Evolutionary conservation across 148 eudicot species (phyloP), one percentile per base, ranked within the genome.

Genomic region (Persicaria maculosa): DNA sequence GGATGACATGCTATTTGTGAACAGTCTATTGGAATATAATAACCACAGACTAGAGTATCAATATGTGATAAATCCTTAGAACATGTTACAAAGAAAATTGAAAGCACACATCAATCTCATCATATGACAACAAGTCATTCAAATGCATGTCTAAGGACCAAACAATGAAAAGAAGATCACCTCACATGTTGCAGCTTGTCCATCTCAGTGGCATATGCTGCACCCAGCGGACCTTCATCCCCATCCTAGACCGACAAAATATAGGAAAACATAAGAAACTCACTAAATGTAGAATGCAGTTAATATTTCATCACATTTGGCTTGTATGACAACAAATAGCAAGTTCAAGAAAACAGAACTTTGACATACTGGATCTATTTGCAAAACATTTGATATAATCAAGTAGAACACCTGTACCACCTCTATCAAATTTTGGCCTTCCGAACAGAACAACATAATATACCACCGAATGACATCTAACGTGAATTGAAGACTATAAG

Each of bases 171-270:
- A 72, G 77, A 84, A 75, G 73, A 72, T 86, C 86, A 95, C 99
- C 97, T 95, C 83, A 90, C 92, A 77, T 89, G 78, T 79, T 92
- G 88, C 81, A 90, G 91, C 79, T 92, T 90, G 77, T 88, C 79
- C 96, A 95, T 95, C 83, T 87, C 96, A 77, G 90, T 73, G 70
- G 96, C 92, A 86, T 80, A 95, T 48, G 91, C 94, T 40, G 70
- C 62, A 79, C 84, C 90, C 25, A 95, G 82, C 76, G 77, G 76
- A 75, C 96, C 99, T 82, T 95, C 99, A 76, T 88, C 92, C 45
- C 97, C 99, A 73, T 83, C 82, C 99, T 95, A 83, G 74, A 81
- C 77, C 22, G 72, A 81, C 9, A 77, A 74, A 64, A 78, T 31
- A 40, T 46, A 77, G 72, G 44, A 14, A 31, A 50, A 64, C 25